phyloP scores from a whole-genome alignment of 495 filamentous ascomycete species.

The Gamarada debralockiae region DNA sequence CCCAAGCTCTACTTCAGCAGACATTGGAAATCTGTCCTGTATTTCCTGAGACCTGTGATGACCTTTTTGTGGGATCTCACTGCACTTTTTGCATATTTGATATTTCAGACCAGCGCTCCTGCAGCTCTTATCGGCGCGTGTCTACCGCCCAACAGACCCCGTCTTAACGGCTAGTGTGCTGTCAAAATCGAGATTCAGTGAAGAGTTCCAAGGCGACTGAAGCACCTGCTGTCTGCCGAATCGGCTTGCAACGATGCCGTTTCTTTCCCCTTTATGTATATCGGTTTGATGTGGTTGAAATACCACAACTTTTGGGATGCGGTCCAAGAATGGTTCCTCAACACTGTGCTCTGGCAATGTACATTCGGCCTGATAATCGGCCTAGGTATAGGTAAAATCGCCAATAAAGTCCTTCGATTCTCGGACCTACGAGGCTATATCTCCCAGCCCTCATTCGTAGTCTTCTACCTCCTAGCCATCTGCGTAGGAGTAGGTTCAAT shows the following conservation, averaged over 20 bases:
- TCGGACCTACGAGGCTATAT: constrained; percentile 32
- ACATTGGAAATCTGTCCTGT: constrained; percentile 39
- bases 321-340: constrained; percentile 41
- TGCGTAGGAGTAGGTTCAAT: constrained; percentile 40
- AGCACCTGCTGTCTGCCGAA: constrained; percentile 43
- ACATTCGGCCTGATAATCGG: constrained; percentile 36
- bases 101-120: constrained; percentile 33
- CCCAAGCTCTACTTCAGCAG: constrained; percentile 39
- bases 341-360: constrained; percentile 48
- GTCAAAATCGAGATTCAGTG: constrained; percentile 38
- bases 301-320: constrained; percentile 23
- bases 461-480: constrained; percentile 49
- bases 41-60: constrained; percentile 49
- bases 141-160: constrained; percentile 46
- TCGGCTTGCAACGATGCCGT: constrained; percentile 48
- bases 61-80: constrained; percentile 43
- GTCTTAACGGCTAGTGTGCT: constrained; percentile 44
- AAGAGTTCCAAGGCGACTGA: constrained; percentile 40
- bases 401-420: constrained; percentile 38
- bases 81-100: constrained; percentile 31
- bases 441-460: constrained; percentile 36
- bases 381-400: constrained; percentile 33
- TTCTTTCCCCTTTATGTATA: constrained; percentile 46
- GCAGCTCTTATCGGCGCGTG: constrained; percentile 42
- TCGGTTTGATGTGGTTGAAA: constrained; percentile 35